Evolutionary conservation across 2,329 filamentous ascomycete genomes (phyloP), one percentile per base, ranked within the genome.

Genomic region (Coniella vitis): DNA sequence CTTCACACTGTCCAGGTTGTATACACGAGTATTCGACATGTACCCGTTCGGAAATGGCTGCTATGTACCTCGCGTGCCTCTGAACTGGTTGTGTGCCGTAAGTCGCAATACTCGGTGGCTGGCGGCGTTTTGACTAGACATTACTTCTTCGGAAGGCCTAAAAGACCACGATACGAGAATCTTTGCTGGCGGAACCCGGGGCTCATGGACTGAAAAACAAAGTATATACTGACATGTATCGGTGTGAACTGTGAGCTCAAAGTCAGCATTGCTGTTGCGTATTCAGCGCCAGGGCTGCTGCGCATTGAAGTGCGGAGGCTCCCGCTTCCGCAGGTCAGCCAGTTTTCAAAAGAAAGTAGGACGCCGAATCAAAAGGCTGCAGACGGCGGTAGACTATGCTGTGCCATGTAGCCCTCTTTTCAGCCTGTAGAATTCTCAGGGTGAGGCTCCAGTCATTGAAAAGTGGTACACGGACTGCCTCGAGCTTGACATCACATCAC

Each of bases 161-260:
- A 34, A 43, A 21, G 38, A 10, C 13, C 31, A 25, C 14, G 4
- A 20, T 14, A 17, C 37, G 45, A 21, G 29, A n/a, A 16, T 17
- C 12, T 8, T 12, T 21, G 16, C 20, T 34, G 40, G 17, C 17
- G 4, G 25, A 25, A 17, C 7, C 16, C n/a, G 35, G 17, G 36
- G 39, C 22, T n/a, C 47, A 32, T 29, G 31, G 41, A 50, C 38
- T 45, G 37, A 40, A 45, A 53, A 42, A 48, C 35, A 37, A 45
- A 44, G 46, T 37, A 36, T 42, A 41, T 40, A 53, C 51, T 53
- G 40, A 53, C 51, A 51, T 48, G 51, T 47, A 51, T 45, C 31
- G 48, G 36, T 29, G 32, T 36, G 22, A 47, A 21, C 45, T 38
- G 48, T 53, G 35, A 37, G 31, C 29, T 34, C n/a, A 19, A 45